Conservation (phyloP, 768 basidiomycete genomes). For the Suillus plorans region DNA sequence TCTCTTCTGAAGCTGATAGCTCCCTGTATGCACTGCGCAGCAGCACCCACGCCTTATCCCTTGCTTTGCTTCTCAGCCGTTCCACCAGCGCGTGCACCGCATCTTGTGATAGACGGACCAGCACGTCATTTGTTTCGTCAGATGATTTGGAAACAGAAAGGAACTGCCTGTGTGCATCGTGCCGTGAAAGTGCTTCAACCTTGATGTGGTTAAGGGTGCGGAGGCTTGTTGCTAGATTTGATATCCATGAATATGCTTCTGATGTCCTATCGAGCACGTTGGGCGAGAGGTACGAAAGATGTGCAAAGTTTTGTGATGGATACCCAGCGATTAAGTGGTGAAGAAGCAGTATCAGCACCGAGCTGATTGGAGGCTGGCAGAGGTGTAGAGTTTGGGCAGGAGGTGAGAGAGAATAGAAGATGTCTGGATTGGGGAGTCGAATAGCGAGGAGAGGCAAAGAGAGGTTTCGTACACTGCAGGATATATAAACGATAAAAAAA, state of each 20-base stretch:
- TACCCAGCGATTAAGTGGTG: constrained; percentile 57
- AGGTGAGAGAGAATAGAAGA: too few species aligned
- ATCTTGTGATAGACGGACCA: constrained; percentile 27
- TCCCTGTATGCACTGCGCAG: constrained; percentile 67
- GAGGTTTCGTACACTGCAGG: constrained; percentile 71
- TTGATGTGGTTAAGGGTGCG: constrained; percentile 54
- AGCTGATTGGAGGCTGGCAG: constrained; percentile 17
- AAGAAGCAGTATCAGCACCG: constrained; percentile 50
- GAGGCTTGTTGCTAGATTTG: constrained; percentile 48
- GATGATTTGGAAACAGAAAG: constrained; percentile 13
- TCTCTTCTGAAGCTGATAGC: constrained; percentile 39
- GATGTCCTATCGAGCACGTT: constrained; percentile 38
- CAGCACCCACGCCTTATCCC: constrained; percentile 57
- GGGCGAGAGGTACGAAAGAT: constrained; percentile 21
- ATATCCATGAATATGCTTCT: constrained; percentile 49
- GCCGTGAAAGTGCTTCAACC: constrained; percentile 46
- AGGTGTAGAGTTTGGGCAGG: too few species aligned
- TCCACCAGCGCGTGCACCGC: constrained; percentile 48
- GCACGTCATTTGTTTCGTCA: constrained; percentile 7
- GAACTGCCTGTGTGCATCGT: constrained; percentile 24
- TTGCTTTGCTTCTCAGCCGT: constrained; percentile 47
- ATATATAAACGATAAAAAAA: constrained; percentile 2
- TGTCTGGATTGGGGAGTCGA: too few species aligned
- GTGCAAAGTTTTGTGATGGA: constrained; percentile 56
- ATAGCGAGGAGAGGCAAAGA: constrained; percentile 60